These are phyloP conservation scores for Penicillium diatomitis DNA, from an alignment of 495 filamentous ascomycete genomes.

Conservation along the genomic window DNA sequence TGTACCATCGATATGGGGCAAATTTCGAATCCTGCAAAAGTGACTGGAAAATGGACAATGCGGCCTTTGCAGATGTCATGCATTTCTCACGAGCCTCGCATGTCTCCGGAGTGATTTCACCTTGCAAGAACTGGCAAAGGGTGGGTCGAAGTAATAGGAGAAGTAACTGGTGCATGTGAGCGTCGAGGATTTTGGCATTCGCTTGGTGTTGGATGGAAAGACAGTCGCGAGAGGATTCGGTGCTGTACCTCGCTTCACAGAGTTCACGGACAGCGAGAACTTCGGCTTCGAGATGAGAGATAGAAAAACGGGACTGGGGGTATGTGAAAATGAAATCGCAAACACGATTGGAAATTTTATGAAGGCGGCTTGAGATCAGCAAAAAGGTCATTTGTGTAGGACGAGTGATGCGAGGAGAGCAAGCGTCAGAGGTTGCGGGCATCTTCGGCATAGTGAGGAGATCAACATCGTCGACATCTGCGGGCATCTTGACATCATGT, in stretches of 20 bases:
- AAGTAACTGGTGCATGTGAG: conserved; percentile 38
- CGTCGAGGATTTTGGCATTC: conserved; percentile 38
- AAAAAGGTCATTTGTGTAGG: conserved; percentile 44
- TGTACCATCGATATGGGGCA: conserved; percentile 39
- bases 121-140: conserved; percentile 32
- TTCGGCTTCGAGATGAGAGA: conserved; percentile 28
- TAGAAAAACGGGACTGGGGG: conserved; percentile 16
- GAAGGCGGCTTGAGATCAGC: conserved; percentile 33
- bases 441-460: conserved; percentile 22
- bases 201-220: conserved; percentile 31
- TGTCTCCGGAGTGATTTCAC: conserved; percentile 33
- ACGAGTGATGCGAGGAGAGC: conserved; percentile 11
- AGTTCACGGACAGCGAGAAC: conserved; percentile 29
- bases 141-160: conserved; percentile 37
- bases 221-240: conserved; percentile 17
- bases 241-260: conserved; percentile 29
- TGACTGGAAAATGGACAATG: conserved; percentile 31
- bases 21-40: conserved; percentile 28
- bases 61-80: conserved; percentile 32
- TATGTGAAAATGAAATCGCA: conserved; percentile 33
- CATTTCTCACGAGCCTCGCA: conserved; percentile 32
- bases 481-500: conserved; percentile 32
- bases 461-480: conserved; percentile 37
- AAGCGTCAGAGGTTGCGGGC: conserved; percentile 5
- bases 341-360: conserved; percentile 32